Conservation (phyloP, 176 grass and related monocot species). For the Elymus sibiricus region DNA sequence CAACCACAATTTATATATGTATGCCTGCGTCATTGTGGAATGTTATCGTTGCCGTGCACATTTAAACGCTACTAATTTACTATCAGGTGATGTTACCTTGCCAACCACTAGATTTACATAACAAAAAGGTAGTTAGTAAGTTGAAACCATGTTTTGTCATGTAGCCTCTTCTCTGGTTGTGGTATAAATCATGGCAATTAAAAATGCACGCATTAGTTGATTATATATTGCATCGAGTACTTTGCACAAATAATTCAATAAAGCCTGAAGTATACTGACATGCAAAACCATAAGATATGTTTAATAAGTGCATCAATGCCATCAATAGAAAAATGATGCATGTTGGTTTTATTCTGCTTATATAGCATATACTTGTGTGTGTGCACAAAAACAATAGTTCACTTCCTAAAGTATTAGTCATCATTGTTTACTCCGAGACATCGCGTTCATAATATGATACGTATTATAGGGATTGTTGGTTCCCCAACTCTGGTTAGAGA, state of each 20-base stretch:
- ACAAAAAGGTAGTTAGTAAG: not conserved
- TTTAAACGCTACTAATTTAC: not conserved
- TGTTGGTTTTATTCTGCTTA: not conserved
- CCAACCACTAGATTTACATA: constrained; percentile 7
- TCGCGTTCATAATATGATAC: constrained; percentile 22
- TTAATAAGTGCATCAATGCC: not conserved
- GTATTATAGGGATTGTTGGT: constrained; percentile 22
- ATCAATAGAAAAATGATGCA: not conserved
- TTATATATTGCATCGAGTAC: not conserved
- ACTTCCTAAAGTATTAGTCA: constrained; percentile 4
- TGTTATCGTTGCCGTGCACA: not conserved
- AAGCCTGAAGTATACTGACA: not conserved
- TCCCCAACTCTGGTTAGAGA: constrained; percentile 33
- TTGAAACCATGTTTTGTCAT: constrained; percentile 12
- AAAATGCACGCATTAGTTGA: not conserved
- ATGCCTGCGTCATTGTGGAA: not conserved
- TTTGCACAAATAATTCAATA: not conserved
- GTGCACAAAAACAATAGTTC: not conserved
- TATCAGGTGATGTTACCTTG: constrained; percentile 9
- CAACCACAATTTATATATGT: not conserved
- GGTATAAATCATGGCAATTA: not conserved
- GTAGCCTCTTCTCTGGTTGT: not conserved
- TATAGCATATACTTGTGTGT: not conserved
- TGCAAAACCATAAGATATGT: not conserved
- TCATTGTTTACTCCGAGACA: constrained; percentile 9